Evolutionary conservation across 345 rosid species (phyloP), one percentile per base, ranked within the genome.

Genomic region (Hibiscus trionum): DNA sequence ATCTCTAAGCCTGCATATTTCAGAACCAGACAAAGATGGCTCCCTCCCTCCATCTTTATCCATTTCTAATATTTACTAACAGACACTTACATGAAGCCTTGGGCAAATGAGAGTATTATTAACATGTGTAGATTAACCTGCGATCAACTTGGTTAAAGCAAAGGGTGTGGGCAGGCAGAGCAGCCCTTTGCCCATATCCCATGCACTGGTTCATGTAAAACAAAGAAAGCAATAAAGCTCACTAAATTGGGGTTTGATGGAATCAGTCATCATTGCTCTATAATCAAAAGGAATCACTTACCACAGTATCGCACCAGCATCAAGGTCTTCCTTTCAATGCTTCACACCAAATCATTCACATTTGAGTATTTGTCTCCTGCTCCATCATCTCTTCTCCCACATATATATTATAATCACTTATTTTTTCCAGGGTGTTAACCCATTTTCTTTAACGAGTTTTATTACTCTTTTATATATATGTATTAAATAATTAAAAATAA

Each of bases 291-390:
- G 55, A 12, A 47, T 12, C 52, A 0, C n/a, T 47, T 47, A 11
- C 72, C 83, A 16, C 12, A 12, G 74, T 67, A 78, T 65, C 66
- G 0, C 24, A 14, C 53, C 44, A 35, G 17, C 21, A 82, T 75
- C 67, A 27, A 53, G 24, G 50, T 75, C 70, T 64, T 75, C 73
- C 29, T 67, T 72, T 68, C 27, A 72, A 44, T 10, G 26, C 66
- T 76, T 77, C 71, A 72, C 78, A 81, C 56, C 71, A 75, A 85
- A 84, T 83, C 81, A 83, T 87, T 87, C 71, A 3, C 74, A 64
- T 83, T 80, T 75, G 88, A 87, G 84, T 71, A 77, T 75, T 80
- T 87, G 90, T 80, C 90, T 63, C 86, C 78, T 11, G 50, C 59
- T 77, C 80, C 81, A 82, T 81, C 42, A 69, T 72, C 77, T 76